phyloP scores from a whole-genome alignment of 371 early-diverging fungal species.

The Coelomomyces lativittatus region DNA sequence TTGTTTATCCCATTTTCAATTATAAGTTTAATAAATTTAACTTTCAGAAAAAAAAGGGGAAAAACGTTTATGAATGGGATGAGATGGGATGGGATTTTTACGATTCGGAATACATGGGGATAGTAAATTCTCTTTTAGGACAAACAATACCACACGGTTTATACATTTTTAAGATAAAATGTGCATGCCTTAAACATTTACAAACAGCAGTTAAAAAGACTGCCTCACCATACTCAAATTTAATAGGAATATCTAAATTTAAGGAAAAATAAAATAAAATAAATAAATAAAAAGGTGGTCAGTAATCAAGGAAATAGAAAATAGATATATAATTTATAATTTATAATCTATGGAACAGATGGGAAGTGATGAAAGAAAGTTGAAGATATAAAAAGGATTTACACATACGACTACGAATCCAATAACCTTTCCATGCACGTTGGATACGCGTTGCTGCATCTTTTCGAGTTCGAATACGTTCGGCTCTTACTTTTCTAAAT shows the following conservation, averaged over 20 bases:
- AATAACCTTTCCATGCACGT: constrained; percentile 30
- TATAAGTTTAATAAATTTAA: no score
- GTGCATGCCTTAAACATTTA: constrained; percentile 15
- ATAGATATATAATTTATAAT: no score
- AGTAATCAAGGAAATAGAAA: not conserved
- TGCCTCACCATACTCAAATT: constrained; percentile 29
- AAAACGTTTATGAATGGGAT: no score
- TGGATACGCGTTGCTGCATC: constrained; percentile 24
- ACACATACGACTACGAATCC: constrained; percentile 23
- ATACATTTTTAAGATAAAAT: constrained; percentile 37
- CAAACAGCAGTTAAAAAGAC: constrained; percentile 30
- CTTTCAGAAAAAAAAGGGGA: no score
- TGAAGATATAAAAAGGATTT: no score
- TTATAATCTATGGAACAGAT: no score
- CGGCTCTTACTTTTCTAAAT: constrained; percentile 10
- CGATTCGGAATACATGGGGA: no score
- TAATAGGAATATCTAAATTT: constrained; percentile 15
- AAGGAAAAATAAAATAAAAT: not conserved
- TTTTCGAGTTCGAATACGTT: constrained; percentile 21
- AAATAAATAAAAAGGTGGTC: not conserved
- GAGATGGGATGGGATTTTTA: no score
- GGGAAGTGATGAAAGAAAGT: no score
- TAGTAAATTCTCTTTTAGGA: constrained; percentile 9
- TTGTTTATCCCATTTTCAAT: no score
- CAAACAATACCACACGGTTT: constrained; percentile 33